Conservation (phyloP, 805 yeast genomes). For the Kuraishia hungarica region DNA sequence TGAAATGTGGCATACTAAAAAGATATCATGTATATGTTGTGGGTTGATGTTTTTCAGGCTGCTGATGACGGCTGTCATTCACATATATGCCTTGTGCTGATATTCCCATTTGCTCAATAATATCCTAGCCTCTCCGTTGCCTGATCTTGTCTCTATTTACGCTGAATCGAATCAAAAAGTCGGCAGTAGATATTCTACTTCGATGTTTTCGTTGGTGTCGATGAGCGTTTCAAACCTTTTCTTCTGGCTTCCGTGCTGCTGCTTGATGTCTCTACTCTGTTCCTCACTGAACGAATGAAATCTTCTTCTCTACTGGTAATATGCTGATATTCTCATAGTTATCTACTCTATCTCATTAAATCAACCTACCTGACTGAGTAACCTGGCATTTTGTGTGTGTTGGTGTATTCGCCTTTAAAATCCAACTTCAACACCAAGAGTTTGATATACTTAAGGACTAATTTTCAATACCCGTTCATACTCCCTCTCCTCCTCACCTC, state of each 20-base stretch:
- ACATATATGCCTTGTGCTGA: too few species aligned
- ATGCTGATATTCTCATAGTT: background rate
- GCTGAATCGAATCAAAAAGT: too few species aligned
- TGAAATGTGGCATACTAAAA: too few species aligned
- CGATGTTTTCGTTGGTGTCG: background rate
- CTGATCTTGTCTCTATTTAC: too few species aligned
- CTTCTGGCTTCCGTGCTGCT: background rate
- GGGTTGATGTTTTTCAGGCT: too few species aligned
- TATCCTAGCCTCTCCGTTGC: too few species aligned
- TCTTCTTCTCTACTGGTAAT: background rate
- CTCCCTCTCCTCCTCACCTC: background rate
- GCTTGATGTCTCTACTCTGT: background rate
- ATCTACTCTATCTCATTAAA: background rate
- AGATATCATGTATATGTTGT: too few species aligned
- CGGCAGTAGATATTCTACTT: too few species aligned
- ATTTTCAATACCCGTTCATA: background rate
- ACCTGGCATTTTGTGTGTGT: constrained; percentile 73
- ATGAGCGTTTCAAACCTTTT: background rate
- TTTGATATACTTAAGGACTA: background rate
- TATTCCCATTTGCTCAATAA: too few species aligned
- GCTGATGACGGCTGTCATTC: too few species aligned
- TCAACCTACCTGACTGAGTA: constrained; percentile 90
- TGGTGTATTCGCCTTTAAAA: background rate
- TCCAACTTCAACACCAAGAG: background rate
- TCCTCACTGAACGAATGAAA: background rate